phyloP scores from a whole-genome alignment of 2,329 filamentous ascomycete species.

The Sclerotinia spermophila region DNA sequence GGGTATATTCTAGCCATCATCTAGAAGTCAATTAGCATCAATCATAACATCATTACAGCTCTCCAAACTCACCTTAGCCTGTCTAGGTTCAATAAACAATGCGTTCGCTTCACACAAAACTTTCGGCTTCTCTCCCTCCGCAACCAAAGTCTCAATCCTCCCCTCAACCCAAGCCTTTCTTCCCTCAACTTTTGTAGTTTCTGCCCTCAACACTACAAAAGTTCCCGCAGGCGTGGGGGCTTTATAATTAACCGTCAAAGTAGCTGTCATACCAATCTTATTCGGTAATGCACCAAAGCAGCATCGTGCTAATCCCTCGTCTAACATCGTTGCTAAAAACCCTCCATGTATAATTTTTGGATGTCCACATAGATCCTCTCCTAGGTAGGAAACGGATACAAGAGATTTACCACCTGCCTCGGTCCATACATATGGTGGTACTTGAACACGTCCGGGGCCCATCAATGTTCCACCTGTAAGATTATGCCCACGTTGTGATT shows the following conservation, averaged over 20 bases:
- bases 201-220: slow-evolving; percentile 74
- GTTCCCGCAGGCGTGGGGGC: slow-evolving; percentile 71
- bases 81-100: slow-evolving; percentile 83
- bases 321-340: slow-evolving; percentile 83
- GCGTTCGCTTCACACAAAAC: slow-evolving; percentile 79
- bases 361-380: slow-evolving; percentile 79
- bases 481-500: slow-evolving; percentile 64
- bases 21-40: slow-evolving; percentile 18
- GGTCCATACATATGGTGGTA: slow-evolving; percentile 76
- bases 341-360: slow-evolving; percentile 89
- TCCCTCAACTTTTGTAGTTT: slow-evolving; percentile 82
- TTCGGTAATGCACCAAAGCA: slow-evolving; percentile 87
- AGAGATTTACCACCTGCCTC: slow-evolving; percentile 67
- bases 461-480: slow-evolving; percentile 78
- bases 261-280: slow-evolving; percentile 82
- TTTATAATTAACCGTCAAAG: slow-evolving; percentile 77
- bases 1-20: slow-evolving; percentile 27
- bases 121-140: slow-evolving; percentile 57
- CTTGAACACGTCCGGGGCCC: slow-evolving; percentile 70
- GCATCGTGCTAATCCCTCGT: slow-evolving; percentile 83
- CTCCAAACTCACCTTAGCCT: slow-evolving; percentile 54
- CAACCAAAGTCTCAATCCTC: slow-evolving; percentile 72
- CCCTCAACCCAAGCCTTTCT: slow-evolving; percentile 94
- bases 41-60: background rate
- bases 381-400: slow-evolving; percentile 73